Evolutionary conservation across 1,284 basidiomycete species (phyloP), one percentile per base, ranked within the genome.

Genomic region (Thelephora terrestris): DNA sequence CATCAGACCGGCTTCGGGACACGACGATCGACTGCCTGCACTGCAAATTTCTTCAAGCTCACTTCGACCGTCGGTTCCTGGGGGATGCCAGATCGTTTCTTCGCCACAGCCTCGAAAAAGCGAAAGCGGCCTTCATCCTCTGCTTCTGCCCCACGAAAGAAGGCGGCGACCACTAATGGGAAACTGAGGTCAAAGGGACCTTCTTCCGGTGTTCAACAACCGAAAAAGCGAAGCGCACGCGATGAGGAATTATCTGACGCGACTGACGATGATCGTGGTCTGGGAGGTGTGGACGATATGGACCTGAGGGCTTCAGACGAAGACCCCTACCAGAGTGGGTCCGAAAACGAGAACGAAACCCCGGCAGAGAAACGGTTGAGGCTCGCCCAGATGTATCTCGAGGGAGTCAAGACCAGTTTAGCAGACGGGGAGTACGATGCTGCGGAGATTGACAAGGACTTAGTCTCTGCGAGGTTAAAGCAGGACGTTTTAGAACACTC

Each of bases 311-410:
- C 68, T 12, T 68, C 71, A 18, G 81, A 83, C 47, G 71, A 75
- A 2, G 73, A 70, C 47, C 61, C 61, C 40, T 64, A 64, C 21
- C 74, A 72, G 42, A 85, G 81, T 58, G 81, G 74, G 5, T 89
- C 91, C 46, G 91, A 92, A 58, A 82, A 91, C 55, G 78, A 83
- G 52, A 76, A 85, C 56, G 91, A 99, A 71, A 98, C 94, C 1
- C 91, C 93, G 0, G 93, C 92, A 0, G 85, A 95, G 73, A 98
- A 99, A 66, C 71, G 95, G 50, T 72, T 99, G 10, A 71, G 96
- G 50, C 69, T 99, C 23, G 94, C 95, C 3, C 86, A 91, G 63
- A 68, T 94, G 54, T 98, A 99, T 65, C 69, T 99, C 42, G 82
- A 93, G 50, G 85, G 77, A 50, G 81, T 98, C 16, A 87, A 89